Evolutionary conservation across 495 filamentous ascomycete genomes (phyloP).

Genomic region (Xylaria cubensis): DNA sequence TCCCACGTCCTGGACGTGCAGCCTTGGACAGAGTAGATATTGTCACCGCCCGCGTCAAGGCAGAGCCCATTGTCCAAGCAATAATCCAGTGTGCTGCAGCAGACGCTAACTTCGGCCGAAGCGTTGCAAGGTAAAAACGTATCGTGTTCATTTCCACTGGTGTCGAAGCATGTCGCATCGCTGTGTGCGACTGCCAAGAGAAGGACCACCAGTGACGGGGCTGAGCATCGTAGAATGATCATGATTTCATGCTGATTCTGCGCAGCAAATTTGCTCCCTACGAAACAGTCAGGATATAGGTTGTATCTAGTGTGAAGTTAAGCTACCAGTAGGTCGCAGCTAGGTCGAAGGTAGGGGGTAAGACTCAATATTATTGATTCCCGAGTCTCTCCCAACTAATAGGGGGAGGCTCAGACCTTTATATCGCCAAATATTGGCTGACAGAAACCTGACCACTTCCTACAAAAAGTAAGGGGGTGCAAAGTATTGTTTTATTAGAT

Average conservation of each 20-base stretch:
- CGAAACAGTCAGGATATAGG: not conserved
- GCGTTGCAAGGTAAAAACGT: constrained; percentile 25
- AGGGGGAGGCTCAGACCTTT: too few relatives aligned
- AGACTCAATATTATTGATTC: too few relatives aligned
- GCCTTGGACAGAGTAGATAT: constrained; percentile 39
- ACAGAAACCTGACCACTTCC: not conserved
- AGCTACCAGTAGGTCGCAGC: too few relatives aligned
- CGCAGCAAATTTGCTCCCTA: not conserved
- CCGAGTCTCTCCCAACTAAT: too few relatives aligned
- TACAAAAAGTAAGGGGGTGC: not conserved
- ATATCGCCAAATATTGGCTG: too few relatives aligned
- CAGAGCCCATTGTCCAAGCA: constrained; percentile 36
- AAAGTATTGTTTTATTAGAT: not conserved
- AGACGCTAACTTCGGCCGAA: constrained; percentile 28
- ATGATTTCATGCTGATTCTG: not conserved
- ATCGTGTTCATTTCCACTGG: not conserved
- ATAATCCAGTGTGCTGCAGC: constrained; percentile 40
- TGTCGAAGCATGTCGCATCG: constrained; percentile 17
- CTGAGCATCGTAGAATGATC: not conserved
- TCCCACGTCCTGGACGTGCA: constrained; percentile 36
- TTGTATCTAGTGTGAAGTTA: too few relatives aligned
- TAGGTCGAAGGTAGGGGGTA: too few relatives aligned
- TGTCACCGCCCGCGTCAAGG: constrained; percentile 26
- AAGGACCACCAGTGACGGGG: not conserved
- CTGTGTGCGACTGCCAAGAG: not conserved